Base-by-base conservation (phyloP, 2,329 filamentous ascomycete species). In the Nemania sp. region DNA sequence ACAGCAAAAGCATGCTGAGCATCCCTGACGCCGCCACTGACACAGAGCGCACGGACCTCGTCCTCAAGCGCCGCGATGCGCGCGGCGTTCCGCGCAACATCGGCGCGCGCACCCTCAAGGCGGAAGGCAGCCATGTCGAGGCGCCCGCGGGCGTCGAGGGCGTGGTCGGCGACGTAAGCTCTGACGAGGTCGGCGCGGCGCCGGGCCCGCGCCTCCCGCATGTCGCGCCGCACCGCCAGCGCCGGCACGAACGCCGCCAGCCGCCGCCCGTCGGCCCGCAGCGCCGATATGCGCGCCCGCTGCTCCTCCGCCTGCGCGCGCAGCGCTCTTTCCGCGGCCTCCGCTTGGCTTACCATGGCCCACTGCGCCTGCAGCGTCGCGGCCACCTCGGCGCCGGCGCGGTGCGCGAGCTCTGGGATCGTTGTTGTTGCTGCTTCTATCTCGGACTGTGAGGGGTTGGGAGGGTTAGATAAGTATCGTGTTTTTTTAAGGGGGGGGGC, bases 401-500 rank as follows among this genome's bases (percentile, higher is more conserved):
- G 29, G 17, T 15, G 5, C 12, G 50, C 9, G 9, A 53, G 29
- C 10, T 54, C 52, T 17, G 60, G 49, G 7, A 54, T 32, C 1
- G 20, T 32, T 15, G 32, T n/a, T 17, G 43, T 20, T 18, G 63
- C 65, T 18, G 45, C 37, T 29, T 67, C 17, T 34, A 69, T 63
- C 53, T 70, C 68, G 29, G 57, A 54, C 69, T 72, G 50, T 29
- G 25, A 7, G 25, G 25, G 25, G 25, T 3, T 3, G 18, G 17
- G 5, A n/a, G 17, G 1, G 45, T 45, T n/a, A 29, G 56, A 61
- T 53, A 29, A 21, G 37, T 34, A 15, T n/a, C 47, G 25, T 18
- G 21, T 49, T 1, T 53, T 35, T 49, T 9, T n/a, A n/a, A n/a
- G n/a, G n/a, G n/a, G n/a, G n/a, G n/a, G n/a, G n/a, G n/a, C n/a